phyloP scores from a whole-genome alignment of 2,329 filamentous ascomycete genomes.

The Plectosphaerella plurivora region DNA sequence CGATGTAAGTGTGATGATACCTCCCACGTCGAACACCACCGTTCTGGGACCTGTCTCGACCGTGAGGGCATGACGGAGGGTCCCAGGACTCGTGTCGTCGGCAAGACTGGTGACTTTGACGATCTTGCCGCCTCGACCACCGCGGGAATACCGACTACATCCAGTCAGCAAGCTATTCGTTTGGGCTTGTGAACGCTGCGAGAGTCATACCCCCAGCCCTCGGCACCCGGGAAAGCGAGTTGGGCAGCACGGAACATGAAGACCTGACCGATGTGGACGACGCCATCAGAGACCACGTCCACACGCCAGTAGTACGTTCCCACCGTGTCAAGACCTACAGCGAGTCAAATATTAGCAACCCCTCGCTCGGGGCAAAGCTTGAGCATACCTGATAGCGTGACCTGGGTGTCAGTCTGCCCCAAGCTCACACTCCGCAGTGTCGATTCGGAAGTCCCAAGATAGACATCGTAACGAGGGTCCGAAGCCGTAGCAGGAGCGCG shows the following conservation, averaged over 20 bases:
- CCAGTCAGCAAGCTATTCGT: neutral
- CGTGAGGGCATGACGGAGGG: conserved; percentile 28
- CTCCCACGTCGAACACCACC: conserved; percentile 42
- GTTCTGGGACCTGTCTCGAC: conserved; percentile 36
- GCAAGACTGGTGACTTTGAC: conserved; percentile 30
- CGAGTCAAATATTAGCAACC: neutral
- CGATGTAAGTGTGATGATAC: conserved; percentile 39
- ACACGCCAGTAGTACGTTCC: conserved; percentile 26
- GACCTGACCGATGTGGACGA: conserved; percentile 17
- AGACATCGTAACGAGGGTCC: conserved; percentile 19
- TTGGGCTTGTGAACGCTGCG: neutral
- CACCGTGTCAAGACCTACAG: conserved; percentile 13
- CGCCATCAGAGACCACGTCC: conserved; percentile 15
- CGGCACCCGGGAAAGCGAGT: conserved; percentile 31
- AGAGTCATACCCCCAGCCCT: conserved; percentile 23
- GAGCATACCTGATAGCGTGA: conserved; percentile 5
- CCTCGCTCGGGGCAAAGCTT: neutral
- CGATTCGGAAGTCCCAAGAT: conserved; percentile 14
- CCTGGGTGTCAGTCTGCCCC: conserved; percentile 5
- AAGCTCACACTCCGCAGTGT: conserved; percentile 12
- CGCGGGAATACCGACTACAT: conserved; percentile 21
- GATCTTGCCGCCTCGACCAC: conserved; percentile 28
- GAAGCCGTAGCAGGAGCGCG: conserved; percentile 11
- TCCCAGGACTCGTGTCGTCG: conserved; percentile 23
- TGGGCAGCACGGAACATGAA: conserved; percentile 24